Base-by-base conservation (phyloP, 73 alveolate genomes). In the Strombidium stylifer region DNA sequence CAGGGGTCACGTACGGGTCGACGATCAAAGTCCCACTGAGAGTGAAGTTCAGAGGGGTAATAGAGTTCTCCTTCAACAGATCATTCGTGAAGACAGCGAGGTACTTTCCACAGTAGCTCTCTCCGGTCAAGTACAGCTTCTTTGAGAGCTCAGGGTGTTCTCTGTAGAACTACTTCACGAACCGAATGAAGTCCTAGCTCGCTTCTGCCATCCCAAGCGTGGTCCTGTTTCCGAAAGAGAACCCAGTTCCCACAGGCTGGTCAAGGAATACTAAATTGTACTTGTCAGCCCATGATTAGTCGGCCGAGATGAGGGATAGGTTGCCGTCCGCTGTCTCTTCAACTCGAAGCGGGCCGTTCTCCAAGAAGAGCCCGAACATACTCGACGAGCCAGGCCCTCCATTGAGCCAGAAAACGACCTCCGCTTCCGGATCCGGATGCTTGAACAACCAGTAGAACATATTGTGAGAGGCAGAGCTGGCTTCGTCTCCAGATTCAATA, bases 301-400 rank as follows among this genome's bases (percentile, higher is more conserved):
- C 49, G 5, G 20, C 16, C 16, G 40, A 59, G 10, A 34, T 36
- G 28, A 47, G 42, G 16, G 1, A 1, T 24, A 21, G 46, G 39
- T 64, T 40, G 27, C 46, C 73, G 11, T 19, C 34, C 12, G 39
- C 60, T 12, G 60, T 11, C 40, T 30, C 12, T 5, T 30, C 18
- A 1, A 64, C 41, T 26, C 44, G 54, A 8, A 68, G 73, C 1
- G 97, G 98, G 2, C 98, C 98, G 27, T 89, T 85, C 55, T 92
- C 98, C 44, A 53, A 60, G 51, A 78, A 72, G 73, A 89, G 73
- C 5, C 98, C 98, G 18, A 60, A 54, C 44, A 89, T 46, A n/a
- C 94, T 79, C 4, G 97, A 73, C 31, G 97, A 86, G n/a, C 97
- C 96, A 6, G 98, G 98, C 19, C 98, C 98, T 30, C 98, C 98